These are phyloP conservation scores for Actinidia arguta DNA, from an alignment of 179 eudicot genomes.

Conservation along the genomic window DNA sequence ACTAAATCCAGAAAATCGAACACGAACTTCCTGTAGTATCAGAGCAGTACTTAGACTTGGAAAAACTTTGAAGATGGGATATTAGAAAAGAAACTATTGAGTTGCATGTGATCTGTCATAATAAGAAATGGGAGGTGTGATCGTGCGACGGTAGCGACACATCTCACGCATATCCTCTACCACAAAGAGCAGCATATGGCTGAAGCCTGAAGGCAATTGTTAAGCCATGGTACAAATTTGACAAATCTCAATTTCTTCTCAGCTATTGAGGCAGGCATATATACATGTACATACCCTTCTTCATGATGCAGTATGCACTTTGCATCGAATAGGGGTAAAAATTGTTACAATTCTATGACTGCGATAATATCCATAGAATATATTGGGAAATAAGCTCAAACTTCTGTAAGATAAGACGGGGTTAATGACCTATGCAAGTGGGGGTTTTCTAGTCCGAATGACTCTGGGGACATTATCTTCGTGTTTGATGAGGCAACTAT, in stretches of 20 bases:
- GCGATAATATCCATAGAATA: too few species aligned
- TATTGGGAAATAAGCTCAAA: not conserved
- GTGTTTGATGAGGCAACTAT: too few species aligned
- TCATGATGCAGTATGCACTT: too few species aligned
- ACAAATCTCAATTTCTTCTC: too few species aligned
- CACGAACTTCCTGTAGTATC: conserved; percentile 79
- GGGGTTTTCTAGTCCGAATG: not conserved
- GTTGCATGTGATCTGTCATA: not conserved
- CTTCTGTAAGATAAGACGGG: not conserved
- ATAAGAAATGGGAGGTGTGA: not conserved
- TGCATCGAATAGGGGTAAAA: too few species aligned
- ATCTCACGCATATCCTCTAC: too few species aligned
- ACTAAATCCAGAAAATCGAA: conserved; percentile 81
- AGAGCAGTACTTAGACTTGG: not conserved
- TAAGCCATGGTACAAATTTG: too few species aligned
- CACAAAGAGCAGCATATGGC: too few species aligned
- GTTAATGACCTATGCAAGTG: not conserved
- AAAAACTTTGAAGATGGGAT: not conserved
- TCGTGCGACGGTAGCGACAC: not conserved
- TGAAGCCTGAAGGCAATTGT: too few species aligned
- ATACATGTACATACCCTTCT: too few species aligned
- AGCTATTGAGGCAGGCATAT: too few species aligned
- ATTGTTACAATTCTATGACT: too few species aligned
- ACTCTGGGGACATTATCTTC: not conserved
- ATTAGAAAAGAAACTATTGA: not conserved